These are phyloP conservation scores for Cytospora leucostoma DNA, from an alignment of 2,329 filamentous ascomycete species.

Conservation along the genomic window DNA sequence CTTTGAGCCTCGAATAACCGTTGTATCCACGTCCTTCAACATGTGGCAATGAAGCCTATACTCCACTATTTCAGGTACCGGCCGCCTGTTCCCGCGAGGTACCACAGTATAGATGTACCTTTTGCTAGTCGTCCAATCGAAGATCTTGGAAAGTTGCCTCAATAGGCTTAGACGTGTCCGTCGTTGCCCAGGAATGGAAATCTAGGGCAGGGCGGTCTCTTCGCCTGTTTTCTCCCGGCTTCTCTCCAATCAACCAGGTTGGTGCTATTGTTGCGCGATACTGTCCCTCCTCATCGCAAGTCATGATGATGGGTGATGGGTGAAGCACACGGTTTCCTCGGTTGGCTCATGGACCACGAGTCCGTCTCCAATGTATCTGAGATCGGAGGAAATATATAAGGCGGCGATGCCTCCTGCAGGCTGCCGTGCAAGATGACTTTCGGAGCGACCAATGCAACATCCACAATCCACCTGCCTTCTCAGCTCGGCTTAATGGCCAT, in stretches of 20 bases:
- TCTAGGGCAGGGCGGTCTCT: not conserved
- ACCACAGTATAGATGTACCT: constrained; percentile 1
- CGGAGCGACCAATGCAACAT: not conserved
- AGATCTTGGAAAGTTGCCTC: not conserved
- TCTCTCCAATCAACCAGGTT: constrained; percentile 16
- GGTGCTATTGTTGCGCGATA: constrained; percentile 21
- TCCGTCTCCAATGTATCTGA: not conserved
- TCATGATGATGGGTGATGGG: constrained; percentile 19
- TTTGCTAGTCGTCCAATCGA: not conserved
- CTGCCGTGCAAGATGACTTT: not conserved
- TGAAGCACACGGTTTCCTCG: not conserved
- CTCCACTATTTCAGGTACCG: constrained; percentile 23
- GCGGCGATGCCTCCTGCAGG: not conserved
- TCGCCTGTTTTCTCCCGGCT: constrained; percentile 16
- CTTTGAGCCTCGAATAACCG: constrained; percentile 20
- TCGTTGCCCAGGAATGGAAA: constrained; percentile 5
- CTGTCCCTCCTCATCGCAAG: constrained; percentile 14
- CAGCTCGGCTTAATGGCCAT: not conserved
- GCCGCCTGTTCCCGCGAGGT: constrained; percentile 16
- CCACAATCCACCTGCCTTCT: not conserved
- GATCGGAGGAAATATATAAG: constrained; percentile 17
- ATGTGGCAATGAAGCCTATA: constrained; percentile 2
- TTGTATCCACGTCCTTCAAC: not conserved
- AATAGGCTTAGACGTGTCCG: constrained; percentile 2
- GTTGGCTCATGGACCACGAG: constrained; percentile 19